Percentiles rank a stretch among this genome's conserved stretches.
These are phyloP conservation scores for Dendrobium officinale DNA, from an alignment of 106 monocot species.

Conservation along the genomic window DNA sequence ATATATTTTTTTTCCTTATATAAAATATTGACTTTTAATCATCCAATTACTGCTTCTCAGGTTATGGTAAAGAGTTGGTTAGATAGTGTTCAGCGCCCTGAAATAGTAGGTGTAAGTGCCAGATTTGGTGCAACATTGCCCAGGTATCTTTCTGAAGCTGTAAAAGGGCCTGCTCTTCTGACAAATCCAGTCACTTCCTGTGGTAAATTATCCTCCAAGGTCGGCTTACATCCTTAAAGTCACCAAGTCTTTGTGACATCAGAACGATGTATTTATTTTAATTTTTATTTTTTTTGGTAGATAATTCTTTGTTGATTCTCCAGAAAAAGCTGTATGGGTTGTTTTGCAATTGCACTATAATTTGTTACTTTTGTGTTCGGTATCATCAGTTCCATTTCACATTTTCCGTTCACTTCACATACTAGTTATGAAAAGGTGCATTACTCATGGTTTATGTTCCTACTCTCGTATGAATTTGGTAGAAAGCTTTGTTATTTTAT, in stretches of 20 bases:
- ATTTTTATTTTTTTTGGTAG: no score
- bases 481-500: no score
- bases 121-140: slow-evolving; percentile 77
- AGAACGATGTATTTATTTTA: no score
- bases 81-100: slow-evolving; percentile 50
- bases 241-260: neutral
- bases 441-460: neutral
- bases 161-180: slow-evolving; percentile 48
- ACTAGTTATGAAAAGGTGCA: neutral
- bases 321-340: neutral
- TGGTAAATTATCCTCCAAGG: slow-evolving; percentile 54
- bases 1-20: neutral
- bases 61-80: slow-evolving; percentile 83
- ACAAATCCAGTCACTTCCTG: slow-evolving; percentile 79
- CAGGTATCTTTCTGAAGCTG: slow-evolving; percentile 38
- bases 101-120: slow-evolving; percentile 73
- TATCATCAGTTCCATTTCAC: neutral
- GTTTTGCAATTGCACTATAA: neutral
- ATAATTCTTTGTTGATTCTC: no score
- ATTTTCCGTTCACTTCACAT: neutral
- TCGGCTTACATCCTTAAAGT: neutral
- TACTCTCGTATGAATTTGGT: neutral
- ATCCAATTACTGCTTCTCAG: slow-evolving; percentile 25
- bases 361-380: neutral
- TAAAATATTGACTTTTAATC: neutral